Percentiles rank a stretch among this genome's conserved stretches.
Evolutionary conservation across 306 rosid species (phyloP).

Genomic region (Malus fusca): DNA sequence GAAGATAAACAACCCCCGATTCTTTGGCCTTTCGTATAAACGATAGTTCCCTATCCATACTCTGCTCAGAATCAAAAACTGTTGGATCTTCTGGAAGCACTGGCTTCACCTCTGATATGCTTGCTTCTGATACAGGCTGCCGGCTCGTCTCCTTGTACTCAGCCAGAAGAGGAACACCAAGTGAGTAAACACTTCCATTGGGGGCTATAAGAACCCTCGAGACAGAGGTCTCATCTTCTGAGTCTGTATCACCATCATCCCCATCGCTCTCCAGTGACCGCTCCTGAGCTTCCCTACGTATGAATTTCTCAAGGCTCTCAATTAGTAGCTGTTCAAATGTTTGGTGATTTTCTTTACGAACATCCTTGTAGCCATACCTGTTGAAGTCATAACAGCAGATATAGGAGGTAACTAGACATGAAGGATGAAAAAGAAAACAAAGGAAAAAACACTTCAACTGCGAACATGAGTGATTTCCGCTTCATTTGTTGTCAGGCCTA

Average conservation of each 20-base stretch:
- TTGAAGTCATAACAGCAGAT: neutral
- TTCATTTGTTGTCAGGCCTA: neutral
- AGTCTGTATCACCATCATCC: constrained; percentile 65
- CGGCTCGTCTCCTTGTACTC: constrained; percentile 36
- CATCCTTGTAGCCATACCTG: constrained; percentile 95
- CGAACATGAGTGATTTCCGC: neutral
- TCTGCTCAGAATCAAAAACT: constrained; percentile 58
- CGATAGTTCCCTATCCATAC: constrained; percentile 84
- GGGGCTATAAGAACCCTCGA: constrained; percentile 77
- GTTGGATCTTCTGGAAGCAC: constrained; percentile 35
- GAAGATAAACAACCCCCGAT: constrained; percentile 91
- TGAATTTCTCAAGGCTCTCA: constrained; percentile 93
- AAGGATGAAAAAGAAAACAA: neutral
- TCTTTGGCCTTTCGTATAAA: constrained; percentile 88
- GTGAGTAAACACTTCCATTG: constrained; percentile 88
- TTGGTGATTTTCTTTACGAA: constrained; percentile 91
- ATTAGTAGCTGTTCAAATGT: constrained; percentile 90
- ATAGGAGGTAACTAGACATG: neutral
- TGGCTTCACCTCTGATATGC: constrained; percentile 46
- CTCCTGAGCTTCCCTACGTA: constrained; percentile 90
- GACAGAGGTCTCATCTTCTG: constrained; percentile 40
- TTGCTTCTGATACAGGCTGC: constrained; percentile 43
- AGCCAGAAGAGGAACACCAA: constrained; percentile 70
- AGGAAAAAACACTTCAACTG: neutral
- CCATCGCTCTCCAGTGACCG: constrained; percentile 83